A percentile compares a stretch with the other conserved stretches of the same genome.
These are phyloP conservation scores for Botrytis sinoallii DNA, from an alignment of 2,329 filamentous ascomycete genomes.

Conservation along the genomic window DNA sequence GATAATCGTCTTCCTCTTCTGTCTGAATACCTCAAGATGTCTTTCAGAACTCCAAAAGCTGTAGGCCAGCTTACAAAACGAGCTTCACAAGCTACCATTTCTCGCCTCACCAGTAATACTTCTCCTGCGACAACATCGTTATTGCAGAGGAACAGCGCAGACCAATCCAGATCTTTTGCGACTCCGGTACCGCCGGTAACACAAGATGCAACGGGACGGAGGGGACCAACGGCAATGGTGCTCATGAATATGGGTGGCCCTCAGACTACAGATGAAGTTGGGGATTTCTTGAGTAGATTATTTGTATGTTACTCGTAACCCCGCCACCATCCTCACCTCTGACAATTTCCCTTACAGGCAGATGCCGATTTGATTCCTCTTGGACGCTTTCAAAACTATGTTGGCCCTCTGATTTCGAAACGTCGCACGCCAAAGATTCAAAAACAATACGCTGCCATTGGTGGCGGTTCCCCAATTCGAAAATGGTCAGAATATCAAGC, in stretches of 20 bases:
- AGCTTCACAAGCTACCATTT: conserved; percentile 31
- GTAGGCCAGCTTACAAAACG: conserved; percentile 33
- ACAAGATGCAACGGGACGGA: conserved; percentile 65
- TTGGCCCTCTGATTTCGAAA: conserved; percentile 82
- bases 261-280: conserved; percentile 82
- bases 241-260: conserved; percentile 99
- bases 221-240: conserved; percentile 94
- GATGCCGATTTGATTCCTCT: conserved; percentile 96
- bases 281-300: conserved; percentile 81
- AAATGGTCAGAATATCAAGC: conserved; percentile 98
- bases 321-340: conserved; percentile 17
- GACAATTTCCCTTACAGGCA: conserved; percentile 51
- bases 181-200: conserved; percentile 73
- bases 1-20: neutral
- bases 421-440: conserved; percentile 93
- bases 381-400: conserved; percentile 82
- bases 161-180: conserved; percentile 49
- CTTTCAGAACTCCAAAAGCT: conserved; percentile 40
- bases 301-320: conserved; percentile 62
- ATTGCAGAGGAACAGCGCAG: conserved; percentile 38
- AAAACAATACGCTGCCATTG: conserved; percentile 92
- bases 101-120: conserved; percentile 32
- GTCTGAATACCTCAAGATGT: conserved; percentile 36
- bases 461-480: conserved; percentile 94
- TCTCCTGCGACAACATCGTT: conserved; percentile 35